phyloP scores from a whole-genome alignment of 2,329 filamentous ascomycete genomes.

The Alternaria metachromatica region DNA sequence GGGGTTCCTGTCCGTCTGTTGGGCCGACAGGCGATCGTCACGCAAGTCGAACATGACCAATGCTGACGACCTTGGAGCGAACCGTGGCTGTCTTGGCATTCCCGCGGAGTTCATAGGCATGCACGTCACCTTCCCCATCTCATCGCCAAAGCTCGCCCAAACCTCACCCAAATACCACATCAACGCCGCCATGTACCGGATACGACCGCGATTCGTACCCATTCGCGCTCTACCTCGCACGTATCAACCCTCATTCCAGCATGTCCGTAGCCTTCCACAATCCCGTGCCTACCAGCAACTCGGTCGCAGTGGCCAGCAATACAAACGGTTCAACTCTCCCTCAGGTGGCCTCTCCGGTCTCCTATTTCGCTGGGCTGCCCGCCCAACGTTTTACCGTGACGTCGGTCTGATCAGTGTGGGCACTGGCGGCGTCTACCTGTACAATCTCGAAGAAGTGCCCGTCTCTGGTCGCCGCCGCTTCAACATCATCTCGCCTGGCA shows the following conservation, averaged over 20 bases:
- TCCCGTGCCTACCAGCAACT: constrained; percentile 33
- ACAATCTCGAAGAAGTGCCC: constrained; percentile 75
- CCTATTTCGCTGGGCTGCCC: constrained; percentile 49
- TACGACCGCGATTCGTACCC: constrained; percentile 14
- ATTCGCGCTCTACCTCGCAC: constrained; percentile 7
- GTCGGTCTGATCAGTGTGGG: constrained; percentile 52
- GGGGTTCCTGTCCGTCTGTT: neutral
- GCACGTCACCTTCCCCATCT: neutral
- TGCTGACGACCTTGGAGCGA: neutral
- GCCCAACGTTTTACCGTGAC: constrained; percentile 57
- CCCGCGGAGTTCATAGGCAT: constrained; percentile 19
- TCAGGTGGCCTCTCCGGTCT: constrained; percentile 27
- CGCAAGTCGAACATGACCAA: neutral
- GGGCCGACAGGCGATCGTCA: neutral
- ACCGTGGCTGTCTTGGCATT: constrained; percentile 14
- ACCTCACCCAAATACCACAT: neutral
- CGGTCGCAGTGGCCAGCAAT: constrained; percentile 28
- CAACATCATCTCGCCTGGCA: constrained; percentile 67
- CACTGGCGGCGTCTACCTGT: constrained; percentile 66
- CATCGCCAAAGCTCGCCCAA: neutral
- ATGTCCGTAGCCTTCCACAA: neutral
- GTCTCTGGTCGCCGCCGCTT: constrained; percentile 75
- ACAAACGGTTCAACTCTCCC: constrained; percentile 38
- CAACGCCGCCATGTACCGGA: constrained; percentile 24
- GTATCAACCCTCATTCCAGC: neutral